phyloP scores from a whole-genome alignment of 2,329 filamentous ascomycete species.

The Tolypocladium cylindrosporum region DNA sequence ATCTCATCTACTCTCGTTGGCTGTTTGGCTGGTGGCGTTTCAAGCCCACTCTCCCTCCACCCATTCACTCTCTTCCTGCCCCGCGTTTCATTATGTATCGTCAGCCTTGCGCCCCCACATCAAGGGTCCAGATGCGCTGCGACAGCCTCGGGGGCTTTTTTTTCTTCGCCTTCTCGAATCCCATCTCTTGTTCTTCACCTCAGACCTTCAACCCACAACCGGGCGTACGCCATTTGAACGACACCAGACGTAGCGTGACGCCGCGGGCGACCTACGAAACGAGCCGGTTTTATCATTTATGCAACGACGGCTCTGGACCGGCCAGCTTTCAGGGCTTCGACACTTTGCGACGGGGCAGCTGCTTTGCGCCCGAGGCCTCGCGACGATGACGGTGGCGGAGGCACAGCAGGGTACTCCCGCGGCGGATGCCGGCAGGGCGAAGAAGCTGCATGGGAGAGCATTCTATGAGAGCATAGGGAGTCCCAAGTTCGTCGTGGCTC shows the following conservation, averaged over 20 bases:
- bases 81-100: not conserved
- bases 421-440: conserved; percentile 24
- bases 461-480: conserved; percentile 95
- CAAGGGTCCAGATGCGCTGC: not conserved
- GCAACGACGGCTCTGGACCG: not conserved
- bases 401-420: conserved; percentile 7
- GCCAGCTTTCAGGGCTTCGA: not conserved
- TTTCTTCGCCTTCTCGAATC: not conserved
- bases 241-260: not conserved
- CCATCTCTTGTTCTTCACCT: not conserved
- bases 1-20: not conserved
- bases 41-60: not conserved
- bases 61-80: not conserved
- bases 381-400: conserved; percentile 20
- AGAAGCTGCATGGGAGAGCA: conserved; percentile 70
- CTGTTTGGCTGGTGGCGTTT: not conserved
- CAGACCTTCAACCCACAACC: not conserved
- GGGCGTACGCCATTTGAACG: not conserved
- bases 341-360: not conserved
- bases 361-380: conserved; percentile 9
- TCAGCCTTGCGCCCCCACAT: conserved; percentile 1
- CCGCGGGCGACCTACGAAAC: not conserved
- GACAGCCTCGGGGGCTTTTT: not conserved
- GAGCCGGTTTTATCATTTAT: not conserved
- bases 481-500: conserved; percentile 82